Evolutionary conservation across 495 filamentous ascomycete genomes (phyloP), one percentile per base, ranked within the genome.

Genomic region (Talaromyces nanjingensis): DNA sequence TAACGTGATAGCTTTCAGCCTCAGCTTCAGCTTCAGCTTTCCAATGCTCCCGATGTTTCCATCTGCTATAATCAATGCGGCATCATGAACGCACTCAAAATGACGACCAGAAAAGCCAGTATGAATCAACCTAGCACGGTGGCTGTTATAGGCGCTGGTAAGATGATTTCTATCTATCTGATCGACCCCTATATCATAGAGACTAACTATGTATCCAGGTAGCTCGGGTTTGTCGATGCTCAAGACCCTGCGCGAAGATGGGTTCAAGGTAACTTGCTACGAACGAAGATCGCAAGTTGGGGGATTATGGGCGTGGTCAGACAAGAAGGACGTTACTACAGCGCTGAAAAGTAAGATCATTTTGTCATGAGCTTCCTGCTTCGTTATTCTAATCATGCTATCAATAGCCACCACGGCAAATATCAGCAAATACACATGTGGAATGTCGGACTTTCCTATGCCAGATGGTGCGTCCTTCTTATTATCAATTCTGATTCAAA

Each of bases 221-320:
- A 57, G 54, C 25, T 31, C 54, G 14, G 75, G 75, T 34, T 65
- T 74, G 27, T 67, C 70, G 29, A 72, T 73, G 70, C 68, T 75
- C 52, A 74, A 76, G 67, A 68, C 66, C n/a, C 69, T 76, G n/a
- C 69, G 71, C 39, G 71, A 73, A 42, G 72, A 76, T 65, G 74
- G 75, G 34, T 77, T 74, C 65, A 63, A 65, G 5, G 72, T 69
- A 6, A 75, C 70, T 16, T 60, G 65, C 20, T 77, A 68, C 62
- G 74, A 77, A 63, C 67, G 71, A 22, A 69, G 74, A 16, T 52
- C 63, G 25, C 64, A 66, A 45, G 71, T 77, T 33, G 74, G 74
- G 16, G 74, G 74, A 12, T 18, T 57, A n/a, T 57, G 54, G 54
- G 65, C 74, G 1, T 77, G 74, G 74, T 70, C 71, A 2, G 75